phyloP scores from a whole-genome alignment of 352 stramenopile genomes.

The Phytophthora uliginosa region DNA sequence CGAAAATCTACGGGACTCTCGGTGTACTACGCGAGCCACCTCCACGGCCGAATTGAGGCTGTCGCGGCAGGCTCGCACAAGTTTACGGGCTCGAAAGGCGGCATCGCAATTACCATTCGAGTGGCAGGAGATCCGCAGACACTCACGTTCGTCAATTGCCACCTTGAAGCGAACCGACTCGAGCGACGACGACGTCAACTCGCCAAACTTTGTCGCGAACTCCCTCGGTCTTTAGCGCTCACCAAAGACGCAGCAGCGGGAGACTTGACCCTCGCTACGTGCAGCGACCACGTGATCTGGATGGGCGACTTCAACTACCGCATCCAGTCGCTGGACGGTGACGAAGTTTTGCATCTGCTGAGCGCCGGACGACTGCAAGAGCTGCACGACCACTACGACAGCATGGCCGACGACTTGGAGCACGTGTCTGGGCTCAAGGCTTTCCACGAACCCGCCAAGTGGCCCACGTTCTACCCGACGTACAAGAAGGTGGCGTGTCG shows the following conservation, averaged over 20 bases:
- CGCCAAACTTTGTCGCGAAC: slow-evolving; percentile 47
- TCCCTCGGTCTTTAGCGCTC: slow-evolving; percentile 54
- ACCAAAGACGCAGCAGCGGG: not conserved
- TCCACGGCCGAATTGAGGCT: slow-evolving; percentile 51
- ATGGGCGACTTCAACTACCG: slow-evolving; percentile 89
- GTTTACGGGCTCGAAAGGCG: slow-evolving; percentile 77
- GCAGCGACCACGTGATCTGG: slow-evolving; percentile 84
- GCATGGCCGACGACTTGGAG: slow-evolving; percentile 65
- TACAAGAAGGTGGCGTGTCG: slow-evolving; percentile 79
- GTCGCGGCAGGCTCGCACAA: slow-evolving; percentile 65
- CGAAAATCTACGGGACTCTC: slow-evolving; percentile 77
- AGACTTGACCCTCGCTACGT: slow-evolving; percentile 43
- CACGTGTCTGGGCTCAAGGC: slow-evolving; percentile 41
- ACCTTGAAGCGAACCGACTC: slow-evolving; percentile 74
- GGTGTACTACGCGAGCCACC: slow-evolving; percentile 59
- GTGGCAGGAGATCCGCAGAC: slow-evolving; percentile 55
- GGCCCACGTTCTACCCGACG: slow-evolving; percentile 79
- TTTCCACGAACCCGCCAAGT: slow-evolving; percentile 71
- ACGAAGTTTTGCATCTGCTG: slow-evolving; percentile 60
- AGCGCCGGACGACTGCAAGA: slow-evolving; percentile 52
- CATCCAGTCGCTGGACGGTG: slow-evolving; percentile 56
- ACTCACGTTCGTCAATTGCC: slow-evolving; percentile 75
- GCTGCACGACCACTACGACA: slow-evolving; percentile 78
- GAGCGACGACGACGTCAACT: slow-evolving; percentile 66
- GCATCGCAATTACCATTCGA: slow-evolving; percentile 58